Percentiles rank a stretch among this genome's conserved stretches.
phyloP scores from a whole-genome alignment of 2,329 filamentous ascomycete species.

The Ophiostoma montium region DNA sequence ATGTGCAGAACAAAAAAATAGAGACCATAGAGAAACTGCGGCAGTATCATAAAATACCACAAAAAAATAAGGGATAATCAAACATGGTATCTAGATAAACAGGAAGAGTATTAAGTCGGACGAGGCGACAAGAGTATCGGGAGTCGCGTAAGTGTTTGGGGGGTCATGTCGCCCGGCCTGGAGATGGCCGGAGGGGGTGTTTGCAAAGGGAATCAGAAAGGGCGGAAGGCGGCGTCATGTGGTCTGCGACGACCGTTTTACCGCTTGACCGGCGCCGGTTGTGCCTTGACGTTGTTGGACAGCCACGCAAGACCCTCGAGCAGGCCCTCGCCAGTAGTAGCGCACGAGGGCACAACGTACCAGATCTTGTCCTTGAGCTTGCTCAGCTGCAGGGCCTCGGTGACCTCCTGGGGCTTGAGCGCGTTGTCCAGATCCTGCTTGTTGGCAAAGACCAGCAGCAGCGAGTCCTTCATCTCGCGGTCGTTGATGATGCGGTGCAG shows the following conservation, averaged over 20 bases:
- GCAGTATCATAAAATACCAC: not conserved
- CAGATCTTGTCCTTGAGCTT: conserved; percentile 73
- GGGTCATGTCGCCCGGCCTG: not conserved
- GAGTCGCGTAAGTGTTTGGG: not conserved
- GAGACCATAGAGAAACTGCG: not conserved
- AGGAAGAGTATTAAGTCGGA: not conserved
- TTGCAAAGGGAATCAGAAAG: not conserved
- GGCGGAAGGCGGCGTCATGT: no score
- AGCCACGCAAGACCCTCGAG: conserved; percentile 73
- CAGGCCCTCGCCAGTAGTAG: conserved; percentile 67
- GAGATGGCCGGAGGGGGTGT: not conserved
- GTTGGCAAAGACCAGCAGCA: conserved; percentile 93
- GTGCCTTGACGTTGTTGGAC: conserved; percentile 68
- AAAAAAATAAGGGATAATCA: not conserved
- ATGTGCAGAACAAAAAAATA: not conserved
- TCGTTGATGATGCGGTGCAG: conserved; percentile 96
- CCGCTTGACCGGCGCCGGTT: conserved; percentile 40
- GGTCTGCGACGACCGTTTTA: no score
- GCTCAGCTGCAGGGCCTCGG: conserved; percentile 59
- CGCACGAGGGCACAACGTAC: conserved; percentile 74
- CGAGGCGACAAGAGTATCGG: no score
- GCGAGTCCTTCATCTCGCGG: conserved; percentile 90
- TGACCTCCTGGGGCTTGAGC: conserved; percentile 68
- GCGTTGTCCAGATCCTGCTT: conserved; percentile 89
- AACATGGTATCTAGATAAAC: not conserved